Percentiles rank a stretch among this genome's conserved stretches.
Evolutionary conservation across 2,329 filamentous ascomycete species (phyloP).

Genomic region (Cladosporium sp.): DNA sequence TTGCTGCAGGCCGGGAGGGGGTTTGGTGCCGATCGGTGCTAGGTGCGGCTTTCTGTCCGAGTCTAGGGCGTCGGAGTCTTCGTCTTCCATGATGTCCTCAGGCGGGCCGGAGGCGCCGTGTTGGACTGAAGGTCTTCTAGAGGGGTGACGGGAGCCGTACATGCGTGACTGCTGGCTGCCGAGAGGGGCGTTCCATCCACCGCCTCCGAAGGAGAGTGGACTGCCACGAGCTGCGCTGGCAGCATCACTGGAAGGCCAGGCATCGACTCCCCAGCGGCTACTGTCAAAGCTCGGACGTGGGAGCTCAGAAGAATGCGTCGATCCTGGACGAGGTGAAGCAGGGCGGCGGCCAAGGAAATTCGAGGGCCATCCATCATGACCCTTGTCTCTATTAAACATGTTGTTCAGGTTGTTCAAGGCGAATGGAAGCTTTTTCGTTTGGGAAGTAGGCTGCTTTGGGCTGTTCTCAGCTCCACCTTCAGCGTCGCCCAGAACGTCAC

Average conservation of each 20-base stretch:
- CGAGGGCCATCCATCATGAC: conserved; percentile 42
- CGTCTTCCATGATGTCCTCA: conserved; percentile 49
- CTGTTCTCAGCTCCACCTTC: conserved; percentile 17
- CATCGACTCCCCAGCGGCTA: conserved; percentile 42
- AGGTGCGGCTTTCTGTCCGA: conserved; percentile 51
- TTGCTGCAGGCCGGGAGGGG: conserved; percentile 37
- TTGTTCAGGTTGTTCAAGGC: conserved; percentile 37
- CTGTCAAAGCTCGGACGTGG: conserved; percentile 77
- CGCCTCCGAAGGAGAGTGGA: conserved; percentile 32
- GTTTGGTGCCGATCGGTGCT: conserved; percentile 68
- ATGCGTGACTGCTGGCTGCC: conserved; percentile 22
- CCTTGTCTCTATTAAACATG: conserved; percentile 32
- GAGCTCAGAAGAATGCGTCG: conserved; percentile 53
- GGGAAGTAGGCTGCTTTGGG: conserved; percentile 13
- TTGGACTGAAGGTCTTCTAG: conserved; percentile 75
- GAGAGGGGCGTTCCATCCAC: conserved; percentile 44
- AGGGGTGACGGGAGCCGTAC: conserved; percentile 63
- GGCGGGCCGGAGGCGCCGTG: conserved; percentile 65
- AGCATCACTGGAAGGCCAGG: conserved; percentile 27
- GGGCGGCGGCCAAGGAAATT: conserved; percentile 31
- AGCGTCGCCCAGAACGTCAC: conserved; percentile 34
- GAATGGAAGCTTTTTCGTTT: conserved; percentile 42
- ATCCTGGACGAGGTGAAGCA: conserved; percentile 55
- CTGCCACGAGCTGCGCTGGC: conserved; percentile 35
- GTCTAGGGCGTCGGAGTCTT: conserved; percentile 39